phyloP scores from a whole-genome alignment of 2,329 filamentous ascomycete species.

The Trichophyton simii region DNA sequence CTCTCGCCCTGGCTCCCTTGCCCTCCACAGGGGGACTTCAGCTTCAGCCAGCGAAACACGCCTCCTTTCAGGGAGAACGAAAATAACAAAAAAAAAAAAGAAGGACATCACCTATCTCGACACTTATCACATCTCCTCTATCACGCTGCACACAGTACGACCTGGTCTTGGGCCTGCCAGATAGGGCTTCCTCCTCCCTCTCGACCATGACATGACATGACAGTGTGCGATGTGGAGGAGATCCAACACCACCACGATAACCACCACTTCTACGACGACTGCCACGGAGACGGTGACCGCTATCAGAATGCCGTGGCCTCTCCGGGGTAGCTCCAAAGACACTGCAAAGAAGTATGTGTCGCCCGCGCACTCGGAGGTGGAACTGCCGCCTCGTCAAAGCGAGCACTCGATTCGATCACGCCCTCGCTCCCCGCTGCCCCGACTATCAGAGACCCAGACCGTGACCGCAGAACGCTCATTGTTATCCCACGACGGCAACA shows the following conservation, averaged over 20 bases:
- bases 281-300: neutral
- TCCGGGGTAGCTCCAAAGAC: neutral
- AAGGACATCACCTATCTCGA: too few species aligned
- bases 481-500: neutral
- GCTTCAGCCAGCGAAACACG: neutral
- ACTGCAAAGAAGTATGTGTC: neutral
- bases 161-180: neutral
- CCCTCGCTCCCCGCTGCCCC: constrained; percentile 1
- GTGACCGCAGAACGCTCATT: neutral
- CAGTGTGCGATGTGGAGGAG: constrained; percentile 2
- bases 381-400: neutral
- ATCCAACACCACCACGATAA: constrained; percentile 3
- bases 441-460: constrained; percentile 1
- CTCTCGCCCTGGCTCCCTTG: neutral
- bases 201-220: constrained; percentile 4
- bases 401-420: constrained; percentile 1
- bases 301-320: neutral
- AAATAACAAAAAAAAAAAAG: neutral
- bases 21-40: neutral
- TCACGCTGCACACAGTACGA: constrained; percentile 2
- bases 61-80: neutral
- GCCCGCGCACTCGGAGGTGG: neutral
- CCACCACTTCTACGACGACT: neutral
- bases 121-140: constrained; percentile 1
- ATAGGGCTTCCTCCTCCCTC: neutral